Conservation (phyloP, 2,329 filamentous ascomycete species). For the Xenosphaeropsis pyriputrescens region DNA sequence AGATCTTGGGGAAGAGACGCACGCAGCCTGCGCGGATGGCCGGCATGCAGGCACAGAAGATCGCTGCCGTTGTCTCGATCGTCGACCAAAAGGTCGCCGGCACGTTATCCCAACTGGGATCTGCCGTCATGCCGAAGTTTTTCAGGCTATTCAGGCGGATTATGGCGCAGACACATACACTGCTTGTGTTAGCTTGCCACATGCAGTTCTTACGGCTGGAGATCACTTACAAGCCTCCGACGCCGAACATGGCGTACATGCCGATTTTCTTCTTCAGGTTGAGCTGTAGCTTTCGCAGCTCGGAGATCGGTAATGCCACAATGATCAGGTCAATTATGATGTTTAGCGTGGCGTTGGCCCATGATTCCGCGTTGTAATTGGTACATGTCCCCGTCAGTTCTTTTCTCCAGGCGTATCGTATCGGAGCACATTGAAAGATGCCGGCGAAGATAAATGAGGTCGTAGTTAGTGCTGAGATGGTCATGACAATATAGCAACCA, state of each 20-base stretch:
- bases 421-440: conserved; percentile 24
- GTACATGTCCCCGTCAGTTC: conserved; percentile 24
- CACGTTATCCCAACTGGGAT: conserved; percentile 5
- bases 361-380: conserved; percentile 23
- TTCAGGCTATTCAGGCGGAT: conserved; percentile 5
- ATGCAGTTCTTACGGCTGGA: no score
- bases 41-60: conserved; percentile 12
- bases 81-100: conserved; percentile 9
- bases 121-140: conserved; percentile 3
- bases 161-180: conserved; percentile 5
- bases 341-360: conserved; percentile 26
- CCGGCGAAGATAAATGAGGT: conserved; percentile 18
- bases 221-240: conserved; percentile 24
- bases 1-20: neutral
- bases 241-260: conserved; percentile 26
- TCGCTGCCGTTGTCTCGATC: conserved; percentile 9
- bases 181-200: neutral
- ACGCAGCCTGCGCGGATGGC: conserved; percentile 2
- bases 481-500: conserved; percentile 18
- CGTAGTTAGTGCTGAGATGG: conserved; percentile 17
- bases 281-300: conserved; percentile 19
- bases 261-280: conserved; percentile 27
- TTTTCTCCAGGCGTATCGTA: conserved; percentile 24
- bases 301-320: conserved; percentile 24
- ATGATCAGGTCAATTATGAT: conserved; percentile 28